phyloP scores from a whole-genome alignment of 73 alveolate species.

The Durusdinium trenchii region DNA sequence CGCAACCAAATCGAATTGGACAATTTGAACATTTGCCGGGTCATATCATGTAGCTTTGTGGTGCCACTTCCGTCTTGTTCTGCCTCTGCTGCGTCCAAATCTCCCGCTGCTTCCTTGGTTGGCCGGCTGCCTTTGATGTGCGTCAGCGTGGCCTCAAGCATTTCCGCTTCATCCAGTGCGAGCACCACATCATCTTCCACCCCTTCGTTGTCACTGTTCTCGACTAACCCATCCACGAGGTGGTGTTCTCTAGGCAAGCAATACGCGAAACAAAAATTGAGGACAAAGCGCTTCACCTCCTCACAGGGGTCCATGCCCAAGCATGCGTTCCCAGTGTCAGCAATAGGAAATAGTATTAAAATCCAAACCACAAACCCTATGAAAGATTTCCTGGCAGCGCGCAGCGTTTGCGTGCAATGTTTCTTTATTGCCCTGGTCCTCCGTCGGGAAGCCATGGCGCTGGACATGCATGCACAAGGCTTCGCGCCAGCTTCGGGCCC shows the following conservation, averaged over 20 bases:
- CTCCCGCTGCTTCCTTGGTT: background rate
- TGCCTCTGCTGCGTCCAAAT: background rate
- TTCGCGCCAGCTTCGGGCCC: slow-evolving; percentile 3
- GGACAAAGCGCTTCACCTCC: background rate
- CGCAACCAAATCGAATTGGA: background rate
- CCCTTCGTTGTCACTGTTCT: slow-evolving; percentile 21
- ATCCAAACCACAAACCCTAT: too few relatives aligned
- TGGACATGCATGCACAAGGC: background rate
- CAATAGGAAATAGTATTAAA: too few relatives aligned
- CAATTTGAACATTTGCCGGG: slow-evolving; percentile 30
- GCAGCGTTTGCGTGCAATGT: too few relatives aligned
- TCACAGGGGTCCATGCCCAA: too few relatives aligned
- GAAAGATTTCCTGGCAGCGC: too few relatives aligned
- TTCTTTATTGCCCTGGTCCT: too few relatives aligned
- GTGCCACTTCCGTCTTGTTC: background rate
- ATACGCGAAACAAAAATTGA: slow-evolving; percentile 20
- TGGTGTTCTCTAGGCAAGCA: background rate
- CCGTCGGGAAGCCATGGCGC: slow-evolving; percentile 21
- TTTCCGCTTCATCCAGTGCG: background rate
- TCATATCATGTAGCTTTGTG: slow-evolving; percentile 11
- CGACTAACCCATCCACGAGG: background rate
- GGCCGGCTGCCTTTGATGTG: background rate
- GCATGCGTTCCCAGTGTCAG: too few relatives aligned
- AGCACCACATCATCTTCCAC: background rate
- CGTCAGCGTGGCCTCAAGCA: background rate